Percentiles rank a stretch among this genome's conserved stretches.
These are phyloP conservation scores for Mycena citricolor DNA, from an alignment of 1,284 basidiomycete genomes.

Conservation along the genomic window DNA sequence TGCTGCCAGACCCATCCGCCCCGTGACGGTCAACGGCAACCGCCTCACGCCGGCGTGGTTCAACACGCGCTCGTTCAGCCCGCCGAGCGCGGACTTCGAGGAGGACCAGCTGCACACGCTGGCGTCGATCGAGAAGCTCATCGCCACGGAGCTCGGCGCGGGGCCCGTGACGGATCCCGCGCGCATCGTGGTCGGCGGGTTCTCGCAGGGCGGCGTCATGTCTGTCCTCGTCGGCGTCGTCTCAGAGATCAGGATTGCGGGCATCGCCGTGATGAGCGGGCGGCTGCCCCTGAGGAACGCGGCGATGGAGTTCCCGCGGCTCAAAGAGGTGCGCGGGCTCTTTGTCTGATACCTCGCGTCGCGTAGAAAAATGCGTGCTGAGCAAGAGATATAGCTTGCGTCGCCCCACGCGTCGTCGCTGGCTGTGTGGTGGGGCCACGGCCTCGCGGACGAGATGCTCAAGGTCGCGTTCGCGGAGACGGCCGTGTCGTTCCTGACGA, in stretches of 20 bases:
- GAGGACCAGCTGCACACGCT: slow-evolving; percentile 68
- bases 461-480: slow-evolving; percentile 48
- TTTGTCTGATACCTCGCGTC: no score
- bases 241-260: slow-evolving; percentile 66
- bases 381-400: slow-evolving; percentile 58
- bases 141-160: slow-evolving; percentile 70
- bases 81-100: slow-evolving; percentile 68
- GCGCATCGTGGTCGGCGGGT: slow-evolving; percentile 80
- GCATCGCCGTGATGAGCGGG: slow-evolving; percentile 71
- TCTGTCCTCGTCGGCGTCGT: slow-evolving; percentile 72
- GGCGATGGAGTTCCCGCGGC: slow-evolving; percentile 36
- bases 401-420: slow-evolving; percentile 54
- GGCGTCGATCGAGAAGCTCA: slow-evolving; percentile 61
- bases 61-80: slow-evolving; percentile 70
- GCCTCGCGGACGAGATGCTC: slow-evolving; percentile 73
- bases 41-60: slow-evolving; percentile 51
- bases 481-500: slow-evolving; percentile 47
- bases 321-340: slow-evolving; percentile 51
- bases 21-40: slow-evolving; percentile 12
- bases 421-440: slow-evolving; percentile 88
- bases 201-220: slow-evolving; percentile 85
- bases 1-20: slow-evolving; percentile 7
- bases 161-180: slow-evolving; percentile 67
- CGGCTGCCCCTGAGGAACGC: slow-evolving; percentile 65
- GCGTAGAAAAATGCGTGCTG: no score